phyloP scores from a whole-genome alignment of 257 asterid genomes.

The Fraxinus excelsior region DNA sequence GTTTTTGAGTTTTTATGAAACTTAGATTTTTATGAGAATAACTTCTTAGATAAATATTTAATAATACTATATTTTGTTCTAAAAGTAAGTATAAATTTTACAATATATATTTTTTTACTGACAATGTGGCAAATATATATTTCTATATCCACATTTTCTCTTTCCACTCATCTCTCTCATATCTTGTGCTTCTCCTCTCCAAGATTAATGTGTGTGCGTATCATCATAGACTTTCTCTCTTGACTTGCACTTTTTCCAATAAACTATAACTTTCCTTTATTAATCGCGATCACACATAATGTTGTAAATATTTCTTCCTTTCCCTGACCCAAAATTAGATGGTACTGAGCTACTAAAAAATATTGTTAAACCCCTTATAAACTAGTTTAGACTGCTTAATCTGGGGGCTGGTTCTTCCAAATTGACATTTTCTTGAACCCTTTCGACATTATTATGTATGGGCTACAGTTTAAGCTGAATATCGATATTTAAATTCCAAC shows the following conservation, averaged over 20 bases:
- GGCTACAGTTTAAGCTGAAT: background rate
- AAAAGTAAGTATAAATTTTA: background rate
- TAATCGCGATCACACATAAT: background rate
- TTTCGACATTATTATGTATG: background rate
- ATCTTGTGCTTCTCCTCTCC: background rate
- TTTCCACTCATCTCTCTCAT: background rate
- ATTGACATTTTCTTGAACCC: background rate
- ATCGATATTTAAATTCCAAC: background rate
- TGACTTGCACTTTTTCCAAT: background rate
- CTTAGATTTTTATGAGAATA: background rate
- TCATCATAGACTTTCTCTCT: background rate
- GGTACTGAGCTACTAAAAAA: background rate
- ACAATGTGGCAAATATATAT: background rate
- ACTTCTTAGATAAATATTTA: background rate
- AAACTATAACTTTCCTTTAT: background rate
- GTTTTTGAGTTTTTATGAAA: background rate
- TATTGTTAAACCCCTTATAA: background rate
- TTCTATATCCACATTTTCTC: background rate
- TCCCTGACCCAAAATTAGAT: background rate
- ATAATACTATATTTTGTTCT: background rate
- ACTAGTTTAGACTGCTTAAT: background rate
- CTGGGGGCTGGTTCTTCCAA: background rate
- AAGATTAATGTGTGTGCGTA: background rate
- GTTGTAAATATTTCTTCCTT: background rate
- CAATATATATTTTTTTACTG: no score